phyloP scores from a whole-genome alignment of 257 asterid species.

The Petrea volubilis region DNA sequence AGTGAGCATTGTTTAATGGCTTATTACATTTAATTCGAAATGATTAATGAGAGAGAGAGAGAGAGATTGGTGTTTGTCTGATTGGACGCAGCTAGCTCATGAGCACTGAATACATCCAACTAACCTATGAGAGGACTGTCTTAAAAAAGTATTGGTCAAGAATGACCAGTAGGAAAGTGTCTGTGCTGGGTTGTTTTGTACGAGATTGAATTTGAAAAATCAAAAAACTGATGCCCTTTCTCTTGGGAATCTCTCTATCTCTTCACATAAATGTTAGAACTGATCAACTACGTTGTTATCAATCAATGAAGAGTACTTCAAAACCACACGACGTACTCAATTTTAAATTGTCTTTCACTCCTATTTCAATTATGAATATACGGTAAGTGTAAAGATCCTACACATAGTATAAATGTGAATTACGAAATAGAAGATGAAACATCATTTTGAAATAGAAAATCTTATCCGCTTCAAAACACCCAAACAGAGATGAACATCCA shows the following conservation, averaged over 20 bases:
- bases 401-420: too few relatives aligned
- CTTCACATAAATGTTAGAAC: constrained; percentile 23
- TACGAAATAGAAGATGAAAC: too few relatives aligned
- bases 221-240: background rate
- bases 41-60: too few relatives aligned
- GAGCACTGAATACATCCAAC: constrained; percentile 31
- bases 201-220: constrained; percentile 17
- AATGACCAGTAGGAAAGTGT: constrained; percentile 9
- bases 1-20: too few relatives aligned
- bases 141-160: constrained; percentile 17
- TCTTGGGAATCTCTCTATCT: constrained; percentile 21
- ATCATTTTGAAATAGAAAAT: too few relatives aligned
- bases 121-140: background rate
- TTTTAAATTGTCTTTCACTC: too few relatives aligned
- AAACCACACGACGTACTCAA: too few relatives aligned
- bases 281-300: constrained; percentile 17
- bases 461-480: too few relatives aligned
- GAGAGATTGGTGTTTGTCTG: too few relatives aligned
- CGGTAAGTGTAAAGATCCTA: too few relatives aligned
- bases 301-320: constrained; percentile 17
- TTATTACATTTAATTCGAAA: too few relatives aligned
- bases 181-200: constrained; percentile 19
- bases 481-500: constrained; percentile 13
- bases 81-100: background rate
- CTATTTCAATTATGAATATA: too few relatives aligned